Evolutionary conservation across 352 stramenopile genomes (phyloP), one percentile per base, ranked within the genome.

Genomic region (Globisporangium heterothallicum): DNA sequence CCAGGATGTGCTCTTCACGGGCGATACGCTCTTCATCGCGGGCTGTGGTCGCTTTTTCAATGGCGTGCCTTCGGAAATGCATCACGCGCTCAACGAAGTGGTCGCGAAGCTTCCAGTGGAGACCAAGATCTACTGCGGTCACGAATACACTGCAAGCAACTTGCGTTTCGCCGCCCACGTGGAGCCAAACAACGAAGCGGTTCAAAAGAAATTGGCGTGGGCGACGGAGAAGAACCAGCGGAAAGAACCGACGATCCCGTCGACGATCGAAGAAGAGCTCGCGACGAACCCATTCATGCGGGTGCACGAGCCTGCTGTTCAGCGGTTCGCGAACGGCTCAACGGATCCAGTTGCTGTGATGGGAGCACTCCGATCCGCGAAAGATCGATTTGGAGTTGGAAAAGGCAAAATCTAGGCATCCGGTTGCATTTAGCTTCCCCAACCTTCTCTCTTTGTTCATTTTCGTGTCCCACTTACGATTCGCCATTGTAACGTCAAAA

Each of bases 71-170:
- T 64, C 63, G 0, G 81, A 97, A 58, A 97, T 97, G 88, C 74
- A 94, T 54, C 51, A 85, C 45, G 83, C 81, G 45, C 62, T 95
- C 42, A 88, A 91, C 49, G 61, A 84, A 13, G 80, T 95, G 12
- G 66, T 97, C 24, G 81, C 79, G 6, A 63, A 57, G 38, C 66
- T 96, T 19, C 84, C 84, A 2, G 42, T 65, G 9, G 41, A 66
- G 35, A 97, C 88, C 5, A 79, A 81, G 35, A 76, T 97, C 50
- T 97, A 85, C 61, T 91, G 84, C 56, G 91, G 88, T 16, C 94
- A 98, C 63, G 94, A 98, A 72, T 98, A 98, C 64, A 97, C 92
- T 12, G 53, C 77, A 49, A 85, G 64, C 42, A 97, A 98, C 68
- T 70, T 94, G 12, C 74, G 70, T 22, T 98, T 96, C 46, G 92